Conservation (phyloP, 2,329 filamentous ascomycete genomes). For the Penicillium frequentans region DNA sequence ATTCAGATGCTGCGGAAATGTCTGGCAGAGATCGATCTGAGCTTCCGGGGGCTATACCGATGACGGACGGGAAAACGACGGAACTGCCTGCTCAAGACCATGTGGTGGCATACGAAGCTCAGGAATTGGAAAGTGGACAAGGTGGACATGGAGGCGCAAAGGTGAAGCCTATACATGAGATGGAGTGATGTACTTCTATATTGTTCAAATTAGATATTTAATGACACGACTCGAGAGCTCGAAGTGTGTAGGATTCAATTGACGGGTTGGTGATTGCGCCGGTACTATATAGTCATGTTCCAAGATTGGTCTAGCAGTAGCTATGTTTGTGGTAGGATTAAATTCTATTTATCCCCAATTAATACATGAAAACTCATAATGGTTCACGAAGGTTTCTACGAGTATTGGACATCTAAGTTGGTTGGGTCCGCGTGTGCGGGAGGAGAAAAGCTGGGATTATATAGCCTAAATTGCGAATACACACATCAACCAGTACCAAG, state of each 20-base stretch:
- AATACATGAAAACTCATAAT: too few species aligned
- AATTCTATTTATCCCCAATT: too few species aligned
- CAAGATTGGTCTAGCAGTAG: too few species aligned
- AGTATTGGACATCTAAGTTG: too few species aligned
- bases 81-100: background rate
- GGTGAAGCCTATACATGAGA: background rate
- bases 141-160: background rate
- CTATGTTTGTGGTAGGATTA: too few species aligned
- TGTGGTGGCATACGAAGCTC: background rate
- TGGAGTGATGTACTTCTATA: background rate
- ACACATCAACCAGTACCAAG: constrained; percentile 21
- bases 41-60: background rate
- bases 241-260: background rate
- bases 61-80: background rate
- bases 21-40: background rate
- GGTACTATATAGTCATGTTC: too few species aligned
- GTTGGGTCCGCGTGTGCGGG: too few species aligned
- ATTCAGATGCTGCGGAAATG: background rate
- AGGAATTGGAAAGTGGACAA: background rate
- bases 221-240: background rate
- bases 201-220: background rate
- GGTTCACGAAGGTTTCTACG: too few species aligned
- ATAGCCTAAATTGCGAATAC: background rate
- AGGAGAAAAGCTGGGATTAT: background rate
- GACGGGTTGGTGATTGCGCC: too few species aligned